These are phyloP conservation scores for Curvularia eragrostidis DNA, from an alignment of 2,329 filamentous ascomycete species.

Conservation along the genomic window DNA sequence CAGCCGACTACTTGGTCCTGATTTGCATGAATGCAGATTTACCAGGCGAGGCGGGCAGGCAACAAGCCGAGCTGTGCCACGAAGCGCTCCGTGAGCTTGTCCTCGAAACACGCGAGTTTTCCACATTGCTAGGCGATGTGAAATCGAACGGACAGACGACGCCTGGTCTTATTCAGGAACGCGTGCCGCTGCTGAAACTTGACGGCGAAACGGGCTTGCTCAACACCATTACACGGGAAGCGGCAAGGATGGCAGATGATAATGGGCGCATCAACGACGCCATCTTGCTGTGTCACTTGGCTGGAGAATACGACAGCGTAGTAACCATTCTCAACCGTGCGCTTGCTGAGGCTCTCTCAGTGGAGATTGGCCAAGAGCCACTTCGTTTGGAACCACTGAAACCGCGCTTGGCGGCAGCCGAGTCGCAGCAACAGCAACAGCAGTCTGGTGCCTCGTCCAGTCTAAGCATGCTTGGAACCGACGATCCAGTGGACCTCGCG, in stretches of 20 bases:
- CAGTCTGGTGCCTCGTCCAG: constrained; percentile 49
- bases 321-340: constrained; percentile 87
- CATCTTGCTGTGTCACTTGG: constrained; percentile 91
- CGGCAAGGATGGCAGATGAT: constrained; percentile 90
- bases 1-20: constrained; percentile 89
- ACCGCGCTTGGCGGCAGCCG: constrained; percentile 61
- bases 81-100: constrained; percentile 93
- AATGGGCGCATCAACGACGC: constrained; percentile 93
- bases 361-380: constrained; percentile 83
- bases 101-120: constrained; percentile 96
- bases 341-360: constrained; percentile 84
- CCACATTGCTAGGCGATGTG: constrained; percentile 90
- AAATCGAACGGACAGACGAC: constrained; percentile 83
- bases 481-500: constrained; percentile 70
- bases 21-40: constrained; percentile 92
- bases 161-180: constrained; percentile 84
- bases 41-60: constrained; percentile 73
- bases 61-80: constrained; percentile 84
- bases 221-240: constrained; percentile 89
- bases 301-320: constrained; percentile 95
- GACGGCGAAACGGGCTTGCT: constrained; percentile 83
- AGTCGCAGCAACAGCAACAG: constrained; percentile 43
- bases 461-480: constrained; percentile 71
- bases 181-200: constrained; percentile 80
- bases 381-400: constrained; percentile 81